These are phyloP conservation scores for Umbelopsis sp. DNA, from an alignment of 371 early-diverging fungal genomes.

Conservation along the genomic window DNA sequence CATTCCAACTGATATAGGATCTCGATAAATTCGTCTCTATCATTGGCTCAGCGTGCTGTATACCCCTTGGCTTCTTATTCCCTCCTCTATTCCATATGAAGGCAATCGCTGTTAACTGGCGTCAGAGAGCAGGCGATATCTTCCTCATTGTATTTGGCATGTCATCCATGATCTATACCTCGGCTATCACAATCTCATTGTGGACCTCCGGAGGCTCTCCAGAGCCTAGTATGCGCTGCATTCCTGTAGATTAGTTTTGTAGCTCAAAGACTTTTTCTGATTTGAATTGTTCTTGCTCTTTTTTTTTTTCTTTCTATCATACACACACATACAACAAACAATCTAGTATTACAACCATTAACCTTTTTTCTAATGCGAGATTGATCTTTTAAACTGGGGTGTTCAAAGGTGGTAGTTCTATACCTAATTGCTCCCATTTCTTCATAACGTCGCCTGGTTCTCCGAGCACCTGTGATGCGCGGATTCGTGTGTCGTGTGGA, in stretches of 20 bases:
- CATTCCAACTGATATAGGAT: conserved; percentile 28
- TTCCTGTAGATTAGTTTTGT: conserved; percentile 22
- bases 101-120: conserved; percentile 52
- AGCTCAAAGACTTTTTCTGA: background rate
- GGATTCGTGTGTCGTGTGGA: conserved; percentile 38
- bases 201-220: conserved; percentile 58
- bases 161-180: conserved; percentile 77
- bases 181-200: conserved; percentile 70
- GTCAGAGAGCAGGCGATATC: conserved; percentile 51
- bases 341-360: background rate
- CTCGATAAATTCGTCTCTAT: conserved; percentile 86
- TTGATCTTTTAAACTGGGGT: background rate
- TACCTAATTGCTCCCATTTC: conserved; percentile 46
- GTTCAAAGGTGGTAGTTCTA: conserved; percentile 35
- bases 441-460: conserved; percentile 50
- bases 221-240: conserved; percentile 45
- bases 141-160: conserved; percentile 74
- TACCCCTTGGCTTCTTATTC: conserved; percentile 79
- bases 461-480: conserved; percentile 48
- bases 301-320: conserved; percentile 6
- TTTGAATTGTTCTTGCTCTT: background rate
- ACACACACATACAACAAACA: background rate
- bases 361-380: background rate
- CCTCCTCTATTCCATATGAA: conserved; percentile 83
- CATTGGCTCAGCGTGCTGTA: conserved; percentile 69